Conservation (phyloP, 495 filamentous ascomycete genomes). For the Lindgomyces ingoldianus region DNA sequence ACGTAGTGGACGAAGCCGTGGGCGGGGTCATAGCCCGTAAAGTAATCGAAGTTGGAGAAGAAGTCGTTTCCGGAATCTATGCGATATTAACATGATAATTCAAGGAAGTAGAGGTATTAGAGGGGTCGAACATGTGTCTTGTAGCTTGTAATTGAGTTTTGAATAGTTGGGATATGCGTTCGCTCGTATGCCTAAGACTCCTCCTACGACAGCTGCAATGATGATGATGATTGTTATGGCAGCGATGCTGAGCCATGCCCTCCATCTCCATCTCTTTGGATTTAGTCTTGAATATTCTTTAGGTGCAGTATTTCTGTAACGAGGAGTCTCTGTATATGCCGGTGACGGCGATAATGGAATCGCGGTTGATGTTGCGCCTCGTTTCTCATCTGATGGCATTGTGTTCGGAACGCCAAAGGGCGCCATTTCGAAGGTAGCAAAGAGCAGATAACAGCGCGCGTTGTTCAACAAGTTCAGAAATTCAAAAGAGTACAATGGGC, state of each 20-base stretch:
- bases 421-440: not conserved
- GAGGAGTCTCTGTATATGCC: not conserved
- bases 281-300: constrained; percentile 49
- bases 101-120: not conserved
- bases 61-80: constrained; percentile 52
- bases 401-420: not conserved
- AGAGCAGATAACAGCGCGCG: not conserved
- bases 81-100: not conserved
- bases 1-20: constrained; percentile 47
- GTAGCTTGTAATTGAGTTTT: constrained; percentile 52
- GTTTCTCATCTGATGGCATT: not conserved
- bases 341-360: not conserved
- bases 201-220: constrained; percentile 57
- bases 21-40: constrained; percentile 45
- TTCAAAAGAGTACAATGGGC: not conserved
- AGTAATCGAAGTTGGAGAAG: constrained; percentile 56
- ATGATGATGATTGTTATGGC: constrained; percentile 48
- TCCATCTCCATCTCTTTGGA: constrained; percentile 53
- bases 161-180: constrained; percentile 58
- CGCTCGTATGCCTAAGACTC: constrained; percentile 39
- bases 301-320: not conserved
- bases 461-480: too few species aligned
- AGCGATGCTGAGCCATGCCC: constrained; percentile 48
- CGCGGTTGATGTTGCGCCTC: not conserved
- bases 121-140: constrained; percentile 50